Percentiles rank a stretch among this genome's conserved stretches.
These are phyloP conservation scores for Tetracladium marchalianum DNA, from an alignment of 495 filamentous ascomycete species.

Conservation along the genomic window DNA sequence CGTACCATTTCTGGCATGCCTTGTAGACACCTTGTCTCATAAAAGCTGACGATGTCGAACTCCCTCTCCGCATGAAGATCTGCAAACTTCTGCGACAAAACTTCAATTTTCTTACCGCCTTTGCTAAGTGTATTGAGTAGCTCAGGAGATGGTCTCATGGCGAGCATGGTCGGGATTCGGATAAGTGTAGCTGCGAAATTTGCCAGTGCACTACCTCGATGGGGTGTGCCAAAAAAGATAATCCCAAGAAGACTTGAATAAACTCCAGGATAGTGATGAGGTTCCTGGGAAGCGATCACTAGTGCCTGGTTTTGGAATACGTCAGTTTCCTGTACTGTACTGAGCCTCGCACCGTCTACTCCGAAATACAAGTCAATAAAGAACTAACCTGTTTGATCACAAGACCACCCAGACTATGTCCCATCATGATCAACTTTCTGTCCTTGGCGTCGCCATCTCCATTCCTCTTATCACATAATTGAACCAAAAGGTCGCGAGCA, in stretches of 20 bases:
- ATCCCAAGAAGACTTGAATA: slow-evolving; percentile 25
- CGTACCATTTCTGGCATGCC: background rate
- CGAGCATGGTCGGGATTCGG: background rate
- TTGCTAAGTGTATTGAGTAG: slow-evolving; percentile 2
- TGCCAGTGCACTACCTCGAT: slow-evolving; percentile 17
- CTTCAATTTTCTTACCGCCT: background rate
- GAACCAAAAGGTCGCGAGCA: slow-evolving; percentile 5
- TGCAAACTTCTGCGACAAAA: slow-evolving; percentile 1
- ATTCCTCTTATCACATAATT: slow-evolving; percentile 1
- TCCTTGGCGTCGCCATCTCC: slow-evolving; percentile 3
- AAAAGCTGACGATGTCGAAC: slow-evolving; percentile 7
- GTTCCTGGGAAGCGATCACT: slow-evolving; percentile 10
- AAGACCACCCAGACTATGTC: slow-evolving; percentile 28
- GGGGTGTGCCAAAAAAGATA: slow-evolving; percentile 32
- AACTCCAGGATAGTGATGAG: slow-evolving; percentile 16
- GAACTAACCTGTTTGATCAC: slow-evolving; percentile 24
- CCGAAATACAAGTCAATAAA: background rate
- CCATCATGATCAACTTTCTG: slow-evolving; percentile 26
- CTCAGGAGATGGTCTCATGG: slow-evolving; percentile 1
- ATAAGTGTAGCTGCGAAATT: slow-evolving; percentile 1
- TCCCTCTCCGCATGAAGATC: background rate
- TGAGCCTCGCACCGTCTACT: too few relatives aligned
- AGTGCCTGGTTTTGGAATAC: slow-evolving; percentile 6
- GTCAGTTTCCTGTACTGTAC: background rate
- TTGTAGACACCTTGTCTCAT: slow-evolving; percentile 7